Evolutionary conservation across 768 basidiomycete genomes (phyloP).

Genomic region (Leccinum rimulosum): DNA sequence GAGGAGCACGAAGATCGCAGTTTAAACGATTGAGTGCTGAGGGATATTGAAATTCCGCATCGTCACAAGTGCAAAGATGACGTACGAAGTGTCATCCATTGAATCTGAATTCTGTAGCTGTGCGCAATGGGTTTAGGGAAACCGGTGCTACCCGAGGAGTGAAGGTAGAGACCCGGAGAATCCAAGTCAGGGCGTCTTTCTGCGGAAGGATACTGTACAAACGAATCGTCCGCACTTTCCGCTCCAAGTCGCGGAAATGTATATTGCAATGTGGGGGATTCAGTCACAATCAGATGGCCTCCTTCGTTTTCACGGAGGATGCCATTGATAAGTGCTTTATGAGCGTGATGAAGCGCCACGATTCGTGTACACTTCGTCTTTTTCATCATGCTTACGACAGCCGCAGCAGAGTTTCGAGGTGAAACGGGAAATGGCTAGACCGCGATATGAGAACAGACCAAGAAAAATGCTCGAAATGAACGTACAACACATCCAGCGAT

Average conservation of each 20-base stretch:
- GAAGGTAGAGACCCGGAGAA: conserved; percentile 39
- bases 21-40: too few relatives aligned
- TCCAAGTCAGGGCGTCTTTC: conserved; percentile 10
- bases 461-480: conserved; percentile 23
- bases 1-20: conserved; percentile 3
- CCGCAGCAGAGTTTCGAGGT: conserved; percentile 18
- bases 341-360: conserved; percentile 18
- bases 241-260: conserved; percentile 20
- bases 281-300: background rate
- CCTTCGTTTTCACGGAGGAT: background rate
- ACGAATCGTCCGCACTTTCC: background rate
- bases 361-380: conserved; percentile 19
- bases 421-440: conserved; percentile 36
- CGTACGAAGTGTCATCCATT: conserved; percentile 38
- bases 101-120: conserved; percentile 31
- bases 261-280: conserved; percentile 13
- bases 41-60: too few relatives aligned
- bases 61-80: background rate
- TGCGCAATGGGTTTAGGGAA: conserved; percentile 46
- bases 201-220: conserved; percentile 5
- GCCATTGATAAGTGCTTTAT: background rate
- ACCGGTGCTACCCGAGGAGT: conserved; percentile 50
- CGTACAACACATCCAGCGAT: conserved; percentile 37
- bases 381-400: conserved; percentile 21
- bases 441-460: conserved; percentile 18